A percentile compares a stretch with the other conserved stretches of the same genome.
phyloP scores from a whole-genome alignment of 1,284 basidiomycete species.

The Sanghuangporus baumii region DNA sequence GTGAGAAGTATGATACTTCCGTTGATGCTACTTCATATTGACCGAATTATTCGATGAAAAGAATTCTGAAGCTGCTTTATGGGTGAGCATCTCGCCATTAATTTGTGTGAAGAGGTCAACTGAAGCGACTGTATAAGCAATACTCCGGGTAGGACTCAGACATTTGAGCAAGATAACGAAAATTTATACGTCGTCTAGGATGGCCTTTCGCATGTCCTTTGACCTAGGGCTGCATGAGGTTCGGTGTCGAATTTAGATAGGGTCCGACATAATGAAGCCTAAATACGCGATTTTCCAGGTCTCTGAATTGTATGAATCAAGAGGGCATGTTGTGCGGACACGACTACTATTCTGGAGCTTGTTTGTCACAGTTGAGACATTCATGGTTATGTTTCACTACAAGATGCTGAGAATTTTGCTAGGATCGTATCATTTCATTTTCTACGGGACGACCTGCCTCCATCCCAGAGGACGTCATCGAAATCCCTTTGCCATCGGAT shows the following conservation, averaged over 20 bases:
- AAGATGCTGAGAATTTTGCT: background rate
- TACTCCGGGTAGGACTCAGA: constrained; percentile 20
- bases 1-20: constrained; percentile 5
- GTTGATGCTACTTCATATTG: background rate
- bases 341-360: constrained; percentile 34
- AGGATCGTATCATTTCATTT: constrained; percentile 36
- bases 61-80: constrained; percentile 35
- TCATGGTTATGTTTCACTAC: background rate
- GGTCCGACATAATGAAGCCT: background rate
- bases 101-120: background rate
- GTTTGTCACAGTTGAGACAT: constrained; percentile 28
- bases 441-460: constrained; percentile 27
- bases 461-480: constrained; percentile 36
- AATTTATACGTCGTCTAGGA: constrained; percentile 22
- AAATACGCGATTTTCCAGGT: constrained; percentile 13
- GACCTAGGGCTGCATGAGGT: constrained; percentile 36
- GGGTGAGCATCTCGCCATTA: constrained; percentile 25
- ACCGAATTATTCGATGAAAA: constrained; percentile 13
- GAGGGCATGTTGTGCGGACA: constrained; percentile 31
- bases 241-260: background rate
- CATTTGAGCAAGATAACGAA: background rate
- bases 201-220: constrained; percentile 37
- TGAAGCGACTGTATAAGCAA: constrained; percentile 18
- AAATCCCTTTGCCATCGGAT: constrained; percentile 34
- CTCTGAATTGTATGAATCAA: constrained; percentile 34